Percentiles rank a stretch among this genome's conserved stretches.
These are phyloP conservation scores for Fusarium luffae DNA, from an alignment of 2,329 filamentous ascomycete species.

Conservation along the genomic window DNA sequence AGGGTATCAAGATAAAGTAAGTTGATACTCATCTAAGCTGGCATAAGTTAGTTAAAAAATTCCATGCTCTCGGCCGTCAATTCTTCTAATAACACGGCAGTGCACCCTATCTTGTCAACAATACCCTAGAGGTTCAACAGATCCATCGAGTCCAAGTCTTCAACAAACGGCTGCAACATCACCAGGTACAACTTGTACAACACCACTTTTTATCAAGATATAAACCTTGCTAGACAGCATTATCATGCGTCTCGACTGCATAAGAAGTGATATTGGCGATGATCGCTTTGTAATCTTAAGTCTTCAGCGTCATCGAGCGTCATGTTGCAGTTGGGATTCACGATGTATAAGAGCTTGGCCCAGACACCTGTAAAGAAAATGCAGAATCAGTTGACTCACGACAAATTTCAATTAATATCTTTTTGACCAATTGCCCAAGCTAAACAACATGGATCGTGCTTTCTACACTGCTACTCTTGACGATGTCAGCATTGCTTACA, in stretches of 20 bases:
- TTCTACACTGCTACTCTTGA: constrained; percentile 11
- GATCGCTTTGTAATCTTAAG: constrained; percentile 15
- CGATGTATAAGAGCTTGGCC: background rate
- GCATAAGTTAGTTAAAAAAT: too few relatives aligned
- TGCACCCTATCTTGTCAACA: background rate
- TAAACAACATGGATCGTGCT: constrained; percentile 2
- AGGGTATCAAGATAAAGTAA: too few relatives aligned
- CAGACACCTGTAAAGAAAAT: too few relatives aligned
- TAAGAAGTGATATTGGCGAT: background rate
- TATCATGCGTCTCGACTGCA: background rate
- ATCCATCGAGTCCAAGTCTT: background rate
- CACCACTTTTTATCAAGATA: background rate
- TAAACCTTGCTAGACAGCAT: background rate
- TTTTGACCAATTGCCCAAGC: accelerated
- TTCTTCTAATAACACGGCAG: background rate
- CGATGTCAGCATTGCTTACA: constrained; percentile 18
- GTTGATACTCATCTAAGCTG: too few relatives aligned
- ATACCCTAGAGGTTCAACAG: background rate
- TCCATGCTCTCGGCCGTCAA: too few relatives aligned
- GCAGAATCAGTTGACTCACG: too few relatives aligned
- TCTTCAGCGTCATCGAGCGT: constrained; percentile 30
- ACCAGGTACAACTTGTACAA: too few relatives aligned
- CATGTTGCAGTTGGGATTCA: background rate
- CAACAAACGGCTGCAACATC: background rate
- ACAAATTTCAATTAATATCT: background rate